Evolutionary conservation across 1,139 yeast species (phyloP), one percentile per base, ranked within the genome.

Genomic region (Suhomyces ambrosiae): DNA sequence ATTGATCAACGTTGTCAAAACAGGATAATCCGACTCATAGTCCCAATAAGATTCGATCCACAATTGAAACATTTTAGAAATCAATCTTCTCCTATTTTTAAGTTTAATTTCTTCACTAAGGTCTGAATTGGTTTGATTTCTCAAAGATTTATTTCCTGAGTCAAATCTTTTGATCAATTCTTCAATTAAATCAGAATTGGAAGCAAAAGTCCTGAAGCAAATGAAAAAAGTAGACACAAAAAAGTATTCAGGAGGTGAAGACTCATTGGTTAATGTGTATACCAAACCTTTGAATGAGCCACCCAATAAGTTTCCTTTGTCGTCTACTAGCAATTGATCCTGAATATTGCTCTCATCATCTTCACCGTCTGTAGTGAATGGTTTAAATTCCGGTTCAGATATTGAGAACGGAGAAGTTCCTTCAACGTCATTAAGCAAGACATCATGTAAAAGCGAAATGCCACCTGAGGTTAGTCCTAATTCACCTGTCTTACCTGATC

Each of bases 31-130:
- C 10, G 65, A 52, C 23, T 75, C 71, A 38, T 72, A 77, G 48
- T 80, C 77, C 96, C 96, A 90, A 56, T 84, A 88, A 37, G 92
- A 82, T 59, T 87, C 95, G 60, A 89, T 63, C 97, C 97, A 90
- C 34, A 80, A 66, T 53, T 80, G 85, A 52, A 88, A 79, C 60
- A 85, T 69, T 49, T 76, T 79, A 46, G 82, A 79, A 28, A 87
- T 79, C 38, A 83, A 63, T 43, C 80, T 76, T 52, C 95, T 69
- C 55, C 95, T 72, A 47, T 74, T 80, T 51, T 81, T 80, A 35
- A 83, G 52, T 41, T 74, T 70, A 14, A 80, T 65, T 45, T 79
- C 78, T 9, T 73, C 61, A 45, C 69, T 73, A 12, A 65, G 60
- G 26, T 74, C 78, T 14, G 57, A 15, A 56, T 16, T 53, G 56